Evolutionary conservation across 2,329 filamentous ascomycete species (phyloP).

Genomic region (Penicillium sp.): DNA sequence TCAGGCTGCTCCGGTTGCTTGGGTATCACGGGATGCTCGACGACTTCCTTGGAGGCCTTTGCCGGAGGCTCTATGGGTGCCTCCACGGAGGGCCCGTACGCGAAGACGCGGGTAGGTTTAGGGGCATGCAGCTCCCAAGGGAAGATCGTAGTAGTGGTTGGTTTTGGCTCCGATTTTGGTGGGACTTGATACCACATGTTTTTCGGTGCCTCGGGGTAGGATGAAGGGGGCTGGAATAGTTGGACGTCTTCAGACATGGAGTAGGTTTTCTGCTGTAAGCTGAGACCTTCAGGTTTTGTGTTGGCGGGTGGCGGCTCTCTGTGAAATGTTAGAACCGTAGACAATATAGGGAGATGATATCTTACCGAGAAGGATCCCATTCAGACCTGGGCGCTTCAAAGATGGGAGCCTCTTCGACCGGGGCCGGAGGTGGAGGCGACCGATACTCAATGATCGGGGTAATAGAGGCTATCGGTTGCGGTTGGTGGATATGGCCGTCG

Average conservation of each 20-base stretch:
- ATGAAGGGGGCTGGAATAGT: conserved; percentile 70
- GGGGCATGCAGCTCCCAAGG: conserved; percentile 78
- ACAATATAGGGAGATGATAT: conserved; percentile 1
- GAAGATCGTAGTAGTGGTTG: conserved; percentile 69
- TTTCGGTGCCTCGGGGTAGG: conserved; percentile 77
- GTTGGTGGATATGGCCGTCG: conserved; percentile 27
- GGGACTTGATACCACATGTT: conserved; percentile 88
- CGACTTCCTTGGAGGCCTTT: background rate
- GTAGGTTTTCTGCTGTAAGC: conserved; percentile 76
- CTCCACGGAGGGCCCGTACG: conserved; percentile 30
- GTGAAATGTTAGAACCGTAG: conserved; percentile 22
- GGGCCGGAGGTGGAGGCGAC: conserved; percentile 30
- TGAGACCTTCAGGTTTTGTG: conserved; percentile 77
- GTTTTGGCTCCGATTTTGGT: conserved; percentile 54
- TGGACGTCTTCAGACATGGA: conserved; percentile 73
- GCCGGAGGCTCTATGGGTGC: conserved; percentile 12
- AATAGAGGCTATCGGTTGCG: conserved; percentile 40
- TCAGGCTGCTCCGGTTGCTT: background rate
- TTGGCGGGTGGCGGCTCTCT: conserved; percentile 60
- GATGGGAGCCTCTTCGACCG: conserved; percentile 36
- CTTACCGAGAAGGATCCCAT: conserved; percentile 62
- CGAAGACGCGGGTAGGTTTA: conserved; percentile 52
- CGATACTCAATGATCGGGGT: conserved; percentile 41
- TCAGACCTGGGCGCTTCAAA: conserved; percentile 58
- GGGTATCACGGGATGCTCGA: background rate